Conservation (phyloP, 129 eudicot species). For the Cynara cardunculus region DNA sequence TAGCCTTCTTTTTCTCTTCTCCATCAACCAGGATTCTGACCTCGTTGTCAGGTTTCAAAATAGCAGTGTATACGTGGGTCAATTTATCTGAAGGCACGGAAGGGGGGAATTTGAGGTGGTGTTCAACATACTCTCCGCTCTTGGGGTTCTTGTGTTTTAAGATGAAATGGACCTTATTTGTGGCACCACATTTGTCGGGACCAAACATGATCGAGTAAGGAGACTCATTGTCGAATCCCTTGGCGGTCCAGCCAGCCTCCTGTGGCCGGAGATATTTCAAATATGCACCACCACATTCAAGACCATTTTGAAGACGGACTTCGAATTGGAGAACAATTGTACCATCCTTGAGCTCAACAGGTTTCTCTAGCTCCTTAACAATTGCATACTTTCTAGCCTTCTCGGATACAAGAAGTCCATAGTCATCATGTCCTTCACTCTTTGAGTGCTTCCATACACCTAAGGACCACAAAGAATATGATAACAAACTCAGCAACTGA, state of each 20-base stretch:
- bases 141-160: slow-evolving; percentile 93
- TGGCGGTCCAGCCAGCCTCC: slow-evolving; percentile 82
- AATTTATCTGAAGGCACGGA: slow-evolving; percentile 87
- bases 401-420: slow-evolving; percentile 95
- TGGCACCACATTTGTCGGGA: slow-evolving; percentile 91
- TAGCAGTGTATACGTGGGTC: slow-evolving; percentile 91
- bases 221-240: slow-evolving; percentile 88
- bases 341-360: slow-evolving; percentile 65
- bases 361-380: slow-evolving; percentile 77
- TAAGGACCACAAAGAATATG: slow-evolving; percentile 14
- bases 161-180: slow-evolving; percentile 96
- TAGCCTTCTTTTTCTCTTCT: slow-evolving; percentile 94
- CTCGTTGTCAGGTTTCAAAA: slow-evolving; percentile 73
- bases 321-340: slow-evolving; percentile 83
- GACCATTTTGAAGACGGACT: slow-evolving; percentile 87
- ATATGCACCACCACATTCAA: slow-evolving; percentile 96
- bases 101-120: slow-evolving; percentile 89
- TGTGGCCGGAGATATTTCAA: slow-evolving; percentile 90
- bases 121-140: slow-evolving; percentile 79
- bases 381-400: slow-evolving; percentile 84
- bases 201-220: slow-evolving; percentile 94
- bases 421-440: slow-evolving; percentile 96
- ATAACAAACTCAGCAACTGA: not conserved
- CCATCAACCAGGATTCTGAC: slow-evolving; percentile 70
- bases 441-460: slow-evolving; percentile 93